Percentiles rank a stretch among this genome's conserved stretches.
Conservation (phyloP, 208 protist species). For the Angomonas desouzai region DNA sequence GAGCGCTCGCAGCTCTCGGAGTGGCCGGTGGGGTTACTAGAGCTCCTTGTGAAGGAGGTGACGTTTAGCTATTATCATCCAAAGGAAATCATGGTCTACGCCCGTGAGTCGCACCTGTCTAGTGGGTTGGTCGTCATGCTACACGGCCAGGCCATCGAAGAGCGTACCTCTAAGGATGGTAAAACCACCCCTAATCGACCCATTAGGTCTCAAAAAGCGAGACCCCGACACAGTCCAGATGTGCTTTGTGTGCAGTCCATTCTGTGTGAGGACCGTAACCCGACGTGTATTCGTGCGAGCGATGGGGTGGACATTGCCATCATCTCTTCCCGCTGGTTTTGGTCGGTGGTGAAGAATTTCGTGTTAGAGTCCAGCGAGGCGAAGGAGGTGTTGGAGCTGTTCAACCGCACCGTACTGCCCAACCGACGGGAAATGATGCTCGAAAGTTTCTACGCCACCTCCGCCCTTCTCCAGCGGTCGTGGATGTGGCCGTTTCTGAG, state of each 20-base stretch:
- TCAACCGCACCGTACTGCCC: constrained; percentile 50
- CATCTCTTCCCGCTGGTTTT: constrained; percentile 79
- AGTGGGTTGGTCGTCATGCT: constrained; percentile 77
- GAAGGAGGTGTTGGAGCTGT: constrained; percentile 41
- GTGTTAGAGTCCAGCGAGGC: constrained; percentile 26
- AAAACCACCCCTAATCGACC: constrained; percentile 19
- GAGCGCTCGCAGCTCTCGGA: constrained; percentile 52
- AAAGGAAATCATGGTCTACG: constrained; percentile 68
- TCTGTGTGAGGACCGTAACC: constrained; percentile 72
- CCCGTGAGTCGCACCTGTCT: constrained; percentile 72
- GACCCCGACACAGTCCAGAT: constrained; percentile 38
- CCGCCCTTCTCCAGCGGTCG: constrained; percentile 69
- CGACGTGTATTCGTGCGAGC: constrained; percentile 34
- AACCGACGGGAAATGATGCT: constrained; percentile 58
- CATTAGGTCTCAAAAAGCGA: constrained; percentile 27
- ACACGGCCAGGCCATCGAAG: constrained; percentile 47
- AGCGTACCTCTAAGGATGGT: constrained; percentile 4
- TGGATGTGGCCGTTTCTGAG: constrained; percentile 82
- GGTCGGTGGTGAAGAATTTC: constrained; percentile 59
- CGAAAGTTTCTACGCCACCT: constrained; percentile 62
- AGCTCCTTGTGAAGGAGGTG: constrained; percentile 40
- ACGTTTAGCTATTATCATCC: constrained; percentile 47
- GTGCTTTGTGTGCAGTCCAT: constrained; percentile 68
- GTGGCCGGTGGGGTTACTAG: constrained; percentile 63
- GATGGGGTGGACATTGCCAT: constrained; percentile 68